Conservation (phyloP, 768 basidiomycete species). For the Pulveroboletus sp. region DNA sequence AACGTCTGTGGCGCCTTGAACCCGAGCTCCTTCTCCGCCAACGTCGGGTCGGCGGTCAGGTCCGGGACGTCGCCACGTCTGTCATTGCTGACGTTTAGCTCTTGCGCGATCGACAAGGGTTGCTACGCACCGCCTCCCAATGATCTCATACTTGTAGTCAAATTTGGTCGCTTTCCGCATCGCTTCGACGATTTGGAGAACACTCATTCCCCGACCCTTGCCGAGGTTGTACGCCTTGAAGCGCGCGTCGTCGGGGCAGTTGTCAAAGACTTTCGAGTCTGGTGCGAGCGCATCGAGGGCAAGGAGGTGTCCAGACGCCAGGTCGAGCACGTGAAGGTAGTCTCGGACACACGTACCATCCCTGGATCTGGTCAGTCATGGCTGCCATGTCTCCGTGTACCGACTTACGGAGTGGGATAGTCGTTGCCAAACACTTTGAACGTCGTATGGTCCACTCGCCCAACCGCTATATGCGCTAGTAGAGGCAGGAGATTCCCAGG, state of each 20-base stretch:
- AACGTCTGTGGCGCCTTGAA: slow-evolving; percentile 82
- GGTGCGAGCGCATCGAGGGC: slow-evolving; percentile 80
- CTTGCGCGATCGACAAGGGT: background rate
- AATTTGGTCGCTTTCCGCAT: slow-evolving; percentile 91
- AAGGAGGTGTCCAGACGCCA: slow-evolving; percentile 91
- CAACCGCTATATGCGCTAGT: slow-evolving; percentile 92
- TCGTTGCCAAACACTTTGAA: slow-evolving; percentile 94
- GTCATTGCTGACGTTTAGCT: slow-evolving; percentile 12
- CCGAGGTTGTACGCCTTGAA: slow-evolving; percentile 98
- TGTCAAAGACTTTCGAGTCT: slow-evolving; percentile 55
- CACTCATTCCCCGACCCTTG: slow-evolving; percentile 87
- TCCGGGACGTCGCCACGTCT: slow-evolving; percentile 96
- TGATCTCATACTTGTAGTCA: slow-evolving; percentile 84
- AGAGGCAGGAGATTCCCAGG: slow-evolving; percentile 94
- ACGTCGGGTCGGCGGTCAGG: slow-evolving; percentile 87
- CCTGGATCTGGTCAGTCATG: slow-evolving; percentile 35
- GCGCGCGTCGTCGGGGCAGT: slow-evolving; percentile 49
- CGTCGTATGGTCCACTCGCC: slow-evolving; percentile 68
- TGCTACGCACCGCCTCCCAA: slow-evolving; percentile 76
- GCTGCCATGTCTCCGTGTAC: no score
- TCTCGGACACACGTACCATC: slow-evolving; percentile 99
- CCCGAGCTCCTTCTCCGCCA: slow-evolving; percentile 91
- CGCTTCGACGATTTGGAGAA: slow-evolving; percentile 90
- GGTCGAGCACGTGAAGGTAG: slow-evolving; percentile 89
- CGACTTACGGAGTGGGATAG: slow-evolving; percentile 84